Conservation (phyloP, 2,329 filamentous ascomycete genomes). For the Arthroderma sp. region DNA sequence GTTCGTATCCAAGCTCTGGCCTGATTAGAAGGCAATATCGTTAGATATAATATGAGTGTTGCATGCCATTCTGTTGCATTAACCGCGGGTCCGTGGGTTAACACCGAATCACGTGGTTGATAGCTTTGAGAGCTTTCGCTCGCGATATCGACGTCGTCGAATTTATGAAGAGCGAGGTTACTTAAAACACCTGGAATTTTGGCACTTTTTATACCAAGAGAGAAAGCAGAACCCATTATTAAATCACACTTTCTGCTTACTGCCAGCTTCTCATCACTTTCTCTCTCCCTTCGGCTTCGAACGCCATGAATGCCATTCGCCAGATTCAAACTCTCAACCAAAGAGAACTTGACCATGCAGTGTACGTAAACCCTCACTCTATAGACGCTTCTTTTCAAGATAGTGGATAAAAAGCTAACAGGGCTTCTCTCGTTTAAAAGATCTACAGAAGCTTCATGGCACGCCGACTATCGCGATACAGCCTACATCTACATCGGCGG, state of each 20-base stretch:
- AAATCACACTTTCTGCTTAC: not conserved
- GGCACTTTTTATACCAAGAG: not conserved
- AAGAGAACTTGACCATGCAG: conserved; percentile 78
- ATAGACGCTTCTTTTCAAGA: not conserved
- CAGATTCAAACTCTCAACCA: conserved; percentile 88
- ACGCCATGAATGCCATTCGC: conserved; percentile 78
- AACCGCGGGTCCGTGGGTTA: too few relatives aligned
- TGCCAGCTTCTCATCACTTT: not conserved
- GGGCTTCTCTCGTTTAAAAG: conserved; percentile 29
- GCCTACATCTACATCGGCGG: conserved; percentile 95
- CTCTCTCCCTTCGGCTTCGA: not conserved
- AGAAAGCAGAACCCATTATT: not conserved
- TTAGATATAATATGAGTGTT: too few relatives aligned
- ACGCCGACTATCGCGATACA: conserved; percentile 93
- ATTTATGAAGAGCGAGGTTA: not conserved
- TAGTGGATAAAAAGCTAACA: too few relatives aligned
- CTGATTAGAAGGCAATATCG: too few relatives aligned
- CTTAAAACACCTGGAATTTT: not conserved
- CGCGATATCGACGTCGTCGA: not conserved
- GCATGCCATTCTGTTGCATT: too few relatives aligned
- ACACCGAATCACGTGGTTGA: too few relatives aligned
- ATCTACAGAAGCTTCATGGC: conserved; percentile 80
- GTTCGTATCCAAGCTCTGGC: too few relatives aligned
- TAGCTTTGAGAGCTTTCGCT: not conserved
- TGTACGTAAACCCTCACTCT: conserved; percentile 39